Conservation (phyloP, 2,329 filamentous ascomycete species). For the Diaporthe nobilis region DNA sequence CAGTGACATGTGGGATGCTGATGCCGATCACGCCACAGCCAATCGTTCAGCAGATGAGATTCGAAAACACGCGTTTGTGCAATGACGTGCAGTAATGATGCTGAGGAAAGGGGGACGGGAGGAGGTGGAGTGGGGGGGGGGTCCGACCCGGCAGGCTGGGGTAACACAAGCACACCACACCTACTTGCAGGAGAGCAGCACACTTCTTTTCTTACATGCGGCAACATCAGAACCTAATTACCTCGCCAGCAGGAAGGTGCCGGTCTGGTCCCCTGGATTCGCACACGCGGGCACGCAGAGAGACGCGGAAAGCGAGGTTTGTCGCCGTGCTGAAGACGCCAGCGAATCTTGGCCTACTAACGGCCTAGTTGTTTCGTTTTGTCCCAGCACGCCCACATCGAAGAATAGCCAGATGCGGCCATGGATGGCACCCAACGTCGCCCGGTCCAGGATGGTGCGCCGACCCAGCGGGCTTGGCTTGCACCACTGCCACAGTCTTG, state of each 20-base stretch:
- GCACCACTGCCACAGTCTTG: conserved; percentile 3
- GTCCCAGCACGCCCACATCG: conserved; percentile 7
- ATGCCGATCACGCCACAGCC: conserved; percentile 7
- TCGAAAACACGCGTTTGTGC: neutral
- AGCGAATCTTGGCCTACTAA: neutral
- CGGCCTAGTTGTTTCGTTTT: neutral
- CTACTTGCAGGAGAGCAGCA: neutral
- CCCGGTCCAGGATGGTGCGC: conserved; percentile 1
- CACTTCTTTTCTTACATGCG: neutral
- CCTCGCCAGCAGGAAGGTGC: neutral
- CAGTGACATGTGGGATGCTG: neutral
- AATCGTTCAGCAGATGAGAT: neutral
- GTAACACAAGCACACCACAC: conserved; percentile 8
- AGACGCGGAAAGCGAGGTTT: neutral
- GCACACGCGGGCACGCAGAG: neutral
- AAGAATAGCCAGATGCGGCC: conserved; percentile 1
- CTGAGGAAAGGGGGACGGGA: neutral
- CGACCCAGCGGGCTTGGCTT: conserved; percentile 1
- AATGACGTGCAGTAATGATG: conserved; percentile 28
- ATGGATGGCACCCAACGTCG: neutral
- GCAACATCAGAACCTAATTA: neutral
- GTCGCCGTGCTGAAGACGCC: neutral
- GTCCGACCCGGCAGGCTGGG: neutral
- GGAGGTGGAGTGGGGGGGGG: neutral
- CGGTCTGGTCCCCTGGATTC: neutral